A percentile compares a stretch with the other conserved stretches of the same genome.
Evolutionary conservation across 2,329 filamentous ascomycete species (phyloP).

Genomic region (Aspergillus transmontanensis): DNA sequence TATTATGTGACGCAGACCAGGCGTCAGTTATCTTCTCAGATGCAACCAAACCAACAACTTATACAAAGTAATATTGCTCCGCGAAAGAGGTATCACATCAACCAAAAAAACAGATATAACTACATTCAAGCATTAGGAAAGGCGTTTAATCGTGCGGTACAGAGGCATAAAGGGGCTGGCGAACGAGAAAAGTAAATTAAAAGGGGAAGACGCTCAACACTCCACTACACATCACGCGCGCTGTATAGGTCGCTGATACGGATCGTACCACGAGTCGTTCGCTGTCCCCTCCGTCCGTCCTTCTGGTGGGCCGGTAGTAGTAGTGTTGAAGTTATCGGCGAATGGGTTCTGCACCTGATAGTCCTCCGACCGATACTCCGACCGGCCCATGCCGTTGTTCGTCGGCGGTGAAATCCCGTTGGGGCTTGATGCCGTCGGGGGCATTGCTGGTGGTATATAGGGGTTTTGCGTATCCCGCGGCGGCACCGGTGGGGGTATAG

Average conservation of each 20-base stretch:
- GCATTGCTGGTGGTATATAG: constrained; percentile 14
- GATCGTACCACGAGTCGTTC: constrained; percentile 7
- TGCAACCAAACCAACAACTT: constrained; percentile 1
- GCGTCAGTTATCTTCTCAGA: not conserved
- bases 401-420: constrained; percentile 13
- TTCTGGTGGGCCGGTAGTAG: constrained; percentile 16
- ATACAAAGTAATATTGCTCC: constrained; percentile 6
- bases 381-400: constrained; percentile 22
- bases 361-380: constrained; percentile 42
- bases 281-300: constrained; percentile 11
- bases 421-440: not conserved
- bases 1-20: not conserved
- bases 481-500: constrained; percentile 18
- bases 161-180: not conserved
- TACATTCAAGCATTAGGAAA: constrained; percentile 3
- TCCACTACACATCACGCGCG: not conserved
- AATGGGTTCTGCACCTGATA: constrained; percentile 47
- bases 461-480: constrained; percentile 15
- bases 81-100: constrained; percentile 13
- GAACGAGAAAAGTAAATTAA: not conserved
- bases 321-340: constrained; percentile 34
- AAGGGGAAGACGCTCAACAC: not conserved
- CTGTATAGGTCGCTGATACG: constrained; percentile 5
- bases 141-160: not conserved
- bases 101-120: not conserved